Evolutionary conservation across 306 rosid genomes (phyloP), one percentile per base, ranked within the genome.

Genomic region (Pyrus betulifolia): DNA sequence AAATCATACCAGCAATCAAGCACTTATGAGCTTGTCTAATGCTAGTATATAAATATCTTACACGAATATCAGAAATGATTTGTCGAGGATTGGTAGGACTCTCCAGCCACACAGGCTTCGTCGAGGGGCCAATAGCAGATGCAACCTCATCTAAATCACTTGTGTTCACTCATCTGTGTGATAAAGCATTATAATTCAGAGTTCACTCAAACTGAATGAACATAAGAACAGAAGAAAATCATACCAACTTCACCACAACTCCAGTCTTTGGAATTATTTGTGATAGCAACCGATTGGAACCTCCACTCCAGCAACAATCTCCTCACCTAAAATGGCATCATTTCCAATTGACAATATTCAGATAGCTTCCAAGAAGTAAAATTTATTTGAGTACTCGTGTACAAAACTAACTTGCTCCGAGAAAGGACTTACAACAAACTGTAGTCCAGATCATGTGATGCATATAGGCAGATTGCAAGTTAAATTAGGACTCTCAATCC

Each of bases 91-190:
- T 92, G 77, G 98, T 90, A 49, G 97, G 97, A 84, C 93, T 92
- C 91, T 95, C 98, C 78, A 89, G 82, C 98, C 98, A 90, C 84
- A 95, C 93, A 80, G 90, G 97, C 92, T 92, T 95, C 12, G 97
- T 92, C 82, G 19, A 40, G 66, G 92, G 90, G 67, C 96, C 92
- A 84, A 95, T 85, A 38, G 96, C 90, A 75, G 91, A 85, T 80
- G 95, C 91, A 74, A 90, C 92, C 85, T 89, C 98, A 82, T 90
- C 86, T 77, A 95, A 81, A 78, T 92, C 86, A 79, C 82, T 35
- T 74, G 97, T 89, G 79, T 95, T 89, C 70, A 92, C 91, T 83
- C 96, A 92, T 78, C 98, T 92, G 87, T 81, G 78, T 55, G 80
- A 74, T 59, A 57, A 64, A 80, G 69, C 83, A 75, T 67, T 80